A percentile compares a stretch with the other conserved stretches of the same genome.
These are phyloP conservation scores for Sugiyamaella valdiviana DNA, from an alignment of 805 yeast genomes.

Conservation along the genomic window DNA sequence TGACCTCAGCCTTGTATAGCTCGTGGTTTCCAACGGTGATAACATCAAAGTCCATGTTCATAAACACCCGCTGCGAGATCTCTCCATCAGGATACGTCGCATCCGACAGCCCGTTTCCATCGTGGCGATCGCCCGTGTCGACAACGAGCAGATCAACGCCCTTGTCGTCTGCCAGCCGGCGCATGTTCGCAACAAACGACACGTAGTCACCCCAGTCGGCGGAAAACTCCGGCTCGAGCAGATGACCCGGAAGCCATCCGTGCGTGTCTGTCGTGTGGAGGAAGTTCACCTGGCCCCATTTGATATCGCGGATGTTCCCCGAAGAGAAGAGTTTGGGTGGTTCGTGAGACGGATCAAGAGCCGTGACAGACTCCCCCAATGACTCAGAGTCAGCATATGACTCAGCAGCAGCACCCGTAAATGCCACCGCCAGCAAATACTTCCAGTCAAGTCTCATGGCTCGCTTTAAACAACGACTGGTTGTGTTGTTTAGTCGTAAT, in stretches of 20 bases:
- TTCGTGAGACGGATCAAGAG: neutral
- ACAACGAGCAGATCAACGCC: slow-evolving; percentile 63
- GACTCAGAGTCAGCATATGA: too few species aligned
- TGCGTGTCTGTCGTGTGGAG: slow-evolving; percentile 96
- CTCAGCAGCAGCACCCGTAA: too few species aligned
- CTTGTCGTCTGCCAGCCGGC: slow-evolving; percentile 37
- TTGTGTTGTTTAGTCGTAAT: too few species aligned
- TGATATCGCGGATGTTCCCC: slow-evolving; percentile 45
- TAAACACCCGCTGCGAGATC: slow-evolving; percentile 56
- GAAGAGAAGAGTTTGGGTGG: neutral
- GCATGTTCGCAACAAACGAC: slow-evolving; percentile 55
- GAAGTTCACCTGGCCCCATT: slow-evolving; percentile 72
- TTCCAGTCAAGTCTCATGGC: too few species aligned
- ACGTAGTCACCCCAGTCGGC: slow-evolving; percentile 92
- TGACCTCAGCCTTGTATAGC: slow-evolving; percentile 60
- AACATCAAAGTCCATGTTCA: slow-evolving; percentile 60
- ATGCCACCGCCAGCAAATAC: too few species aligned
- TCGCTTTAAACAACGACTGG: too few species aligned
- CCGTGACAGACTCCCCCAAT: neutral
- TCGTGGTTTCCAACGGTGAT: slow-evolving; percentile 90
- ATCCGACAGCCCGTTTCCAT: slow-evolving; percentile 88
- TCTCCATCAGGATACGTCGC: slow-evolving; percentile 68
- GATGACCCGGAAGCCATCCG: slow-evolving; percentile 90
- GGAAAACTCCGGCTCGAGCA: slow-evolving; percentile 65
- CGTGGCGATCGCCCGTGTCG: slow-evolving; percentile 92